These are phyloP conservation scores for Mycocentrospora acerina DNA, from an alignment of 2,329 filamentous ascomycete genomes.

Conservation along the genomic window DNA sequence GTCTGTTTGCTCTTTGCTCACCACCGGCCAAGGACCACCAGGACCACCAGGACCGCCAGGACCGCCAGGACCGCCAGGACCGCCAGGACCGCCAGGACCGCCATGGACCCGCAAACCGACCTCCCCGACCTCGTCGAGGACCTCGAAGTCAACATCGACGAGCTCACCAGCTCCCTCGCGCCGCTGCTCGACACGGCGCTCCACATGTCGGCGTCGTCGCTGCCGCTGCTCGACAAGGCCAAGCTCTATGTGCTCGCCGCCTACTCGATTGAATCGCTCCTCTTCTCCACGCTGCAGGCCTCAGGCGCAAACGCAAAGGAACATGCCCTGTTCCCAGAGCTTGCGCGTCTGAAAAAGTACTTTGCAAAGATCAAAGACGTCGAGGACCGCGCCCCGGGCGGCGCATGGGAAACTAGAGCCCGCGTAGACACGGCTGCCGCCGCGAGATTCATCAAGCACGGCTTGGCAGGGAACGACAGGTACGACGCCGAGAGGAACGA, in stretches of 20 bases:
- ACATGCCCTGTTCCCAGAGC: constrained; percentile 82
- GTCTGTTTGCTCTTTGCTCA: too few species aligned
- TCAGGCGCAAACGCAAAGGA: constrained; percentile 77
- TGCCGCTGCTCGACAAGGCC: constrained; percentile 91
- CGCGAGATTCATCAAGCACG: constrained; percentile 77
- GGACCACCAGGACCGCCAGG: too few species aligned
- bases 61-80: too few species aligned
- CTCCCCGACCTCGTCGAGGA: constrained; percentile 69
- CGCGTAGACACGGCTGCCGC: constrained; percentile 74
- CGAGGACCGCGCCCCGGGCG: constrained; percentile 49
- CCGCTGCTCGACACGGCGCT: constrained; percentile 71
- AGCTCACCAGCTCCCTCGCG: constrained; percentile 70
- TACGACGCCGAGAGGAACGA: constrained; percentile 46
- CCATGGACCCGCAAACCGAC: constrained; percentile 57
- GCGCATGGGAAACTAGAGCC: constrained; percentile 59
- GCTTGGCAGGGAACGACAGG: constrained; percentile 59
- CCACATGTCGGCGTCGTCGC: constrained; percentile 68
- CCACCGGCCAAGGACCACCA: neutral
- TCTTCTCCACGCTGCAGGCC: constrained; percentile 81
- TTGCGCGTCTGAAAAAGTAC: constrained; percentile 85
- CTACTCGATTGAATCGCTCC: constrained; percentile 85
- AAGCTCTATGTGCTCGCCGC: constrained; percentile 88
- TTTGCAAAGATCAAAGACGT: constrained; percentile 85
- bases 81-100: too few species aligned
- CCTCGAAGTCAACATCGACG: constrained; percentile 77